These are phyloP conservation scores for Setaria italica DNA, from an alignment of 202 grass and related monocot genomes.

Conservation along the genomic window DNA sequence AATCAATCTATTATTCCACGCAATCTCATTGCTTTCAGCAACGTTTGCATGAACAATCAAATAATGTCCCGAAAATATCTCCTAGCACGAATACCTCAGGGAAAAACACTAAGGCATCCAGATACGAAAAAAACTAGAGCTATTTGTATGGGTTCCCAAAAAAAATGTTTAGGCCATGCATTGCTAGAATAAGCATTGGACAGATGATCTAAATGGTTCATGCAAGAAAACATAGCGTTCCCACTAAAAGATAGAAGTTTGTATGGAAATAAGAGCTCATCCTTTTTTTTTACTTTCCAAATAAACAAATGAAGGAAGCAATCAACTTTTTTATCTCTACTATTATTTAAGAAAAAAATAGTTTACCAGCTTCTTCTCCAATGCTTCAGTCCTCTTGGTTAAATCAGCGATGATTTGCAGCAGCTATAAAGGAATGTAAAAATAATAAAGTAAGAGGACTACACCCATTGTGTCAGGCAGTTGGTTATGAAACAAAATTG, in stretches of 20 bases:
- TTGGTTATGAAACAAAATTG: constrained; percentile 35
- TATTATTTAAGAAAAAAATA: constrained; percentile 47
- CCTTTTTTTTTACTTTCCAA: constrained; percentile 15
- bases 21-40: background rate
- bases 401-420: constrained; percentile 50
- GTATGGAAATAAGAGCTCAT: background rate
- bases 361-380: constrained; percentile 68
- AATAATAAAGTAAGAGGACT: constrained; percentile 42
- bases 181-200: constrained; percentile 18
- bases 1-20: no score
- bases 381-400: constrained; percentile 50
- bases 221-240: constrained; percentile 31
- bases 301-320: constrained; percentile 30
- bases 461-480: constrained; percentile 25
- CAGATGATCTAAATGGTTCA: constrained; percentile 33
- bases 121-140: constrained; percentile 32
- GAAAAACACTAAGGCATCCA: constrained; percentile 24
- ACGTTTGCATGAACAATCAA: constrained; percentile 18
- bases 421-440: constrained; percentile 54
- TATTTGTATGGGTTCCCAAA: background rate
- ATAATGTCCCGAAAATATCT: constrained; percentile 32
- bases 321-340: constrained; percentile 26
- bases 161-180: background rate
- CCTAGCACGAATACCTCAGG: constrained; percentile 25
- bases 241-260: constrained; percentile 8